Evolutionary conservation across 1,139 yeast genomes (phyloP).

Genomic region (Candida anutae): DNA sequence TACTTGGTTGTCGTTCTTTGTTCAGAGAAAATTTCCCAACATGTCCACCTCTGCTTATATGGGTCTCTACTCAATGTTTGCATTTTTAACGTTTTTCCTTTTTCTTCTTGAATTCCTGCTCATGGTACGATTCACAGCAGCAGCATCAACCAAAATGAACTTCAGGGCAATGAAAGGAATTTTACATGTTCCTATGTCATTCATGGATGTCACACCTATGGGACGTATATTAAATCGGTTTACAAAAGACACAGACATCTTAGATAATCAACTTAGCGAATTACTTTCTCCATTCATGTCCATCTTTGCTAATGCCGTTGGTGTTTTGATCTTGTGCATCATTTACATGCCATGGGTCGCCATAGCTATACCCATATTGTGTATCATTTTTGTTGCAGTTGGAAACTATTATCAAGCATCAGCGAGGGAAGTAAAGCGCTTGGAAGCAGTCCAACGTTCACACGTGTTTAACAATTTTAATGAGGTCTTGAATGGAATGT

Average conservation of each 20-base stretch:
- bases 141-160: constrained; percentile 30
- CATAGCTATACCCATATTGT: constrained; percentile 13
- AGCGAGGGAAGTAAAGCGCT: constrained; percentile 13
- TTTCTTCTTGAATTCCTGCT: constrained; percentile 4
- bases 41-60: constrained; percentile 22
- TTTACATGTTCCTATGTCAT: constrained; percentile 48
- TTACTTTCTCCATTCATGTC: constrained; percentile 43
- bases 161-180: constrained; percentile 29
- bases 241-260: constrained; percentile 74
- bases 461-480: constrained; percentile 15
- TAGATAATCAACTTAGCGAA: constrained; percentile 65
- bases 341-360: constrained; percentile 45
- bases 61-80: constrained; percentile 16
- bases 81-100: constrained; percentile 6
- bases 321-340: constrained; percentile 57
- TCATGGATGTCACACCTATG: constrained; percentile 50
- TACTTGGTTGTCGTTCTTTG: constrained; percentile 36
- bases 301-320: constrained; percentile 45
- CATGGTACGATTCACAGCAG: constrained; percentile 5
- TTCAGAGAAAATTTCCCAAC: constrained; percentile 18
- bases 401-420: constrained; percentile 14
- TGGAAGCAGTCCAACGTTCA: constrained; percentile 15
- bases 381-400: constrained; percentile 7
- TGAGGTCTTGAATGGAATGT: constrained; percentile 13
- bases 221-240: constrained; percentile 54